Evolutionary conservation across 768 basidiomycete species (phyloP), one percentile per base, ranked within the genome.

Genomic region (Termitomyces sp.): DNA sequence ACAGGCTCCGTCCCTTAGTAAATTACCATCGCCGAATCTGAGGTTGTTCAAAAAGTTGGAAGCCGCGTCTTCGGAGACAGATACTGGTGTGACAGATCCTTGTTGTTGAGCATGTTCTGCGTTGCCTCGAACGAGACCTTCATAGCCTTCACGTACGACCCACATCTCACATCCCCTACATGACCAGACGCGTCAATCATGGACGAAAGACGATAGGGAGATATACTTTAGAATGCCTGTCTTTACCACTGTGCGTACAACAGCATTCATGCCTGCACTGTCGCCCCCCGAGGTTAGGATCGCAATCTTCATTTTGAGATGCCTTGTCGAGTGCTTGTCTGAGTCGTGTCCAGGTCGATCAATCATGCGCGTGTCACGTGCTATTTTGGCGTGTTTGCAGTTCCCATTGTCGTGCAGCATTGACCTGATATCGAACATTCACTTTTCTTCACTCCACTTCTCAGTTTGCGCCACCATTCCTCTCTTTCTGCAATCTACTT

Each of bases 121-220:
- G 71, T 95, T 98, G 17, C 97, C 97, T 55, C 89, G 84, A 11
- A 99, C 95, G 59, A 98, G 86, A 26, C 97, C 97, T 69, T 98
- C 95, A 75, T 98, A 99, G 37, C 97, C 97, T 73, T 99, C 97
- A 33, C 97, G 90, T 58, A 99, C 91, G 60, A 98, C 86, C 80
- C 86, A 99, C 14, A 91, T 87, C 70, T 98, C 92, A 70, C 94
- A 98, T 38, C 94, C 95, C 74, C 97, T 96, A 66, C 12, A 50
- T 6, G 31, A 48, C 10, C 43, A 48, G 23, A 46, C 42, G 50
- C 44, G 50, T 50, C 55, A 53, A 57, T 45, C 28, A 21, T 31
- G 40, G 10, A 30, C 40, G 14, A 23, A 54, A 43, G 35, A 15
- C 35, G 42, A 48, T 45, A 26, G 19, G 37, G 33, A 44, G 56